These are phyloP conservation scores for Saturnispora quitensis DNA, from an alignment of 805 yeast species.

Conservation along the genomic window DNA sequence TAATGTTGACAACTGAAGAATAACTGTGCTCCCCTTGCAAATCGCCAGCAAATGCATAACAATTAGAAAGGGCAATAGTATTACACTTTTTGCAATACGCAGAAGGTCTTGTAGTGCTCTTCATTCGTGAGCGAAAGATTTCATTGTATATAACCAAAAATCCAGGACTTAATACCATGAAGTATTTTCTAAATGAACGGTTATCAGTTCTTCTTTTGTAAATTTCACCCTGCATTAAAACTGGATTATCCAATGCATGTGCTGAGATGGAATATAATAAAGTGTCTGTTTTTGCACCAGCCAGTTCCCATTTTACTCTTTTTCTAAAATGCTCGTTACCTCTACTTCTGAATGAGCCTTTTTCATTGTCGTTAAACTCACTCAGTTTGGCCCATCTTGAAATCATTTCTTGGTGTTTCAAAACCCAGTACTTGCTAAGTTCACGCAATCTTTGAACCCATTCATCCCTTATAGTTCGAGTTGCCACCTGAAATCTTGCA, in stretches of 20 bases:
- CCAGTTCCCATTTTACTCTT: slow-evolving; percentile 41
- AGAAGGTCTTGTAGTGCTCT: slow-evolving; percentile 37
- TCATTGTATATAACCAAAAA: slow-evolving; percentile 49
- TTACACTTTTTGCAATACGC: slow-evolving; percentile 42
- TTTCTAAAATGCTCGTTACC: slow-evolving; percentile 19
- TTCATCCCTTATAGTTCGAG: slow-evolving; percentile 38
- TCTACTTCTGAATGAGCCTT: slow-evolving; percentile 45
- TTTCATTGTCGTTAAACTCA: slow-evolving; percentile 42
- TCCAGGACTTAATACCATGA: slow-evolving; percentile 64
- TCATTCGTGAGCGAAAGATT: slow-evolving; percentile 34
- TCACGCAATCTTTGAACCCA: slow-evolving; percentile 53
- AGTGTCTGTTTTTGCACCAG: slow-evolving; percentile 46
- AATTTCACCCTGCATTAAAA: slow-evolving; percentile 56
- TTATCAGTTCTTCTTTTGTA: slow-evolving; percentile 66
- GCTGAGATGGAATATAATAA: slow-evolving; percentile 45
- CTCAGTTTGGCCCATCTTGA: slow-evolving; percentile 30
- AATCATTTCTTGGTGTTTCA: slow-evolving; percentile 34
- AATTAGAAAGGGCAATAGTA: slow-evolving; percentile 52
- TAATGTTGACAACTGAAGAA: neutral
- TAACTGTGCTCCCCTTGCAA: slow-evolving; percentile 24
- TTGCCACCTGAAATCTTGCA: slow-evolving; percentile 50
- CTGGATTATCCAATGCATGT: slow-evolving; percentile 47
- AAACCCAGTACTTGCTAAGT: slow-evolving; percentile 51
- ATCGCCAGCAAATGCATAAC: slow-evolving; percentile 62
- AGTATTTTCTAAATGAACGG: slow-evolving; percentile 51